Conservation (phyloP, 2,329 filamentous ascomycete species). For the Neoascochyta sp. region DNA sequence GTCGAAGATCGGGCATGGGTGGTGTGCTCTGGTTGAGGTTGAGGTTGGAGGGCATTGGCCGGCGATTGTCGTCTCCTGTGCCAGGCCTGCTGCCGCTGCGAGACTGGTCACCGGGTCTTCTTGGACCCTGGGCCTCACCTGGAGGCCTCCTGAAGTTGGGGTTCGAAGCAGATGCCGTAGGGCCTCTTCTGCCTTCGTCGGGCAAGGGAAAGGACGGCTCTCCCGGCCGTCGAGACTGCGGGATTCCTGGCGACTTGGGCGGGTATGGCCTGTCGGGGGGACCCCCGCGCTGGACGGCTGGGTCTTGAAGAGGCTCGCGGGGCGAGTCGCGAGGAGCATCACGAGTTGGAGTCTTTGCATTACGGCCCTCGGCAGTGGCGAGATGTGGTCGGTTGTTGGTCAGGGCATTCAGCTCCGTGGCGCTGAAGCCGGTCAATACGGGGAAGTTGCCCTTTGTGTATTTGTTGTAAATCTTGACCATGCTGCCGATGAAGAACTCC, state of each 20-base stretch:
- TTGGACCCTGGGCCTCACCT: conserved; percentile 18
- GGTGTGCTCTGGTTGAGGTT: conserved; percentile 19
- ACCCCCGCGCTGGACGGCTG: conserved; percentile 11
- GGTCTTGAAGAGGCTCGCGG: conserved; percentile 8
- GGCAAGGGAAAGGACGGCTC: conserved; percentile 10
- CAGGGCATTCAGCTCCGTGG: conserved; percentile 71
- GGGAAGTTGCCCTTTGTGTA: conserved; percentile 73
- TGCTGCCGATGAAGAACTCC: conserved; percentile 94
- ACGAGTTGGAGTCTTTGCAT: too few relatives aligned
- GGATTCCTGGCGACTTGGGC: conserved; percentile 21
- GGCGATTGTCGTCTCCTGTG: conserved; percentile 30
- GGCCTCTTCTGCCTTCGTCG: conserved; percentile 16
- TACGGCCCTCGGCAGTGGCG: conserved; percentile 28
- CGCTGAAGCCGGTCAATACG: conserved; percentile 76
- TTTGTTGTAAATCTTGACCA: conserved; percentile 95
- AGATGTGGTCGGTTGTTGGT: conserved; percentile 49
- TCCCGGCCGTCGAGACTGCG: conserved; percentile 19
- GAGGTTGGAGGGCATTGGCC: conserved; percentile 20
- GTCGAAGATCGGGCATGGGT: conserved; percentile 26
- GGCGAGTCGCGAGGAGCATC: conserved; percentile 10
- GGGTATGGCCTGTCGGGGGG: conserved; percentile 14
- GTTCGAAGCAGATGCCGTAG: conserved; percentile 9
- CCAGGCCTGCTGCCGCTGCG: conserved; percentile 20
- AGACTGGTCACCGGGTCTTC: conserved; percentile 18
- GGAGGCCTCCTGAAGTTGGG: conserved; percentile 23